Percentiles rank a stretch among this genome's conserved stretches.
phyloP scores from a whole-genome alignment of 768 basidiomycete genomes.

The Lentinula lateritia region DNA sequence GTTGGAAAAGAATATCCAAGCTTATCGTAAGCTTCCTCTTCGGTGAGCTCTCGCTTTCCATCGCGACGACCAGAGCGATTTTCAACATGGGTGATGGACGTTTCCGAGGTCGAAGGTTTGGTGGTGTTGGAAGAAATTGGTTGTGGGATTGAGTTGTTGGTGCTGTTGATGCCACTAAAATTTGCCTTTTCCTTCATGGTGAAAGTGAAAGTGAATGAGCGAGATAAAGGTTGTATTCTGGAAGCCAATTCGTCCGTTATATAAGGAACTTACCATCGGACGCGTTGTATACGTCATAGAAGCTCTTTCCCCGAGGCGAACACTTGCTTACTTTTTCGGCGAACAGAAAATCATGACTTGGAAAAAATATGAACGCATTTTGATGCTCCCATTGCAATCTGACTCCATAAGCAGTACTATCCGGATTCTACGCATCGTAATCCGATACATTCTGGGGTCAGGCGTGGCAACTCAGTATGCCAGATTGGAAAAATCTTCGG shows the following conservation, averaged over 20 bases:
- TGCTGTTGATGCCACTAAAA: neutral
- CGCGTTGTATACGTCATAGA: neutral
- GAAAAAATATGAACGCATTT: no score
- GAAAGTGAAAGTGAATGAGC: neutral
- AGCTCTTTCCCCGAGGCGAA: neutral
- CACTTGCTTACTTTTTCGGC: neutral
- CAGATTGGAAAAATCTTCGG: neutral
- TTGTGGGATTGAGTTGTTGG: neutral
- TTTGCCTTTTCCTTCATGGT: no score
- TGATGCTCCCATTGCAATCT: no score
- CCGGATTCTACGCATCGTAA: neutral
- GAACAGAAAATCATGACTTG: no score
- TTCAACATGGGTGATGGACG: neutral
- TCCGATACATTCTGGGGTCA: neutral
- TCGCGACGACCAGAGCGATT: neutral
- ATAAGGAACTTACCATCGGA: neutral
- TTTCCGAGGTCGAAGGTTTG: neutral
- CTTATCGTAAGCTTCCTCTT: neutral
- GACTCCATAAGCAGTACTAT: no score
- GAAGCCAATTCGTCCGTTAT: neutral
- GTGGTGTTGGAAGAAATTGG: no score
- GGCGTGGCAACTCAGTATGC: neutral
- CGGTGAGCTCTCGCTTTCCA: neutral
- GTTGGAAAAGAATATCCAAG: slow-evolving; percentile 8
- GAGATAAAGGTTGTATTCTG: neutral